phyloP scores from a whole-genome alignment of 495 filamentous ascomycete genomes.

The Choiromyces venosus region DNA sequence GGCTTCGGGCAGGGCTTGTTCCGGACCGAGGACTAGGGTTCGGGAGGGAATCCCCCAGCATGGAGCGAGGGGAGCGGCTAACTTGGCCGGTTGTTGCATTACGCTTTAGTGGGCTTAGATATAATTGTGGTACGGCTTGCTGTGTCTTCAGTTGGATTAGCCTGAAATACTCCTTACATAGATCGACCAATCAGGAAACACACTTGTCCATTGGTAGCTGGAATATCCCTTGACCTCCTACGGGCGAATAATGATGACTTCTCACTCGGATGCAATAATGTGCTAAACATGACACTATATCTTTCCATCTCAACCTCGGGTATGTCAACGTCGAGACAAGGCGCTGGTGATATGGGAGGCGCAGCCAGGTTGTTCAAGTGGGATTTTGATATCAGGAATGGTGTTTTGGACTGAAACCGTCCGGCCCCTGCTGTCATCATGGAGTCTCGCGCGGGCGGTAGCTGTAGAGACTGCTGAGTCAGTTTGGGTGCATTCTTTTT shows the following conservation, averaged over 20 bases:
- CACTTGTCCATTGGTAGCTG: background rate
- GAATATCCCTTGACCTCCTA: slow-evolving; percentile 32
- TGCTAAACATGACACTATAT: slow-evolving; percentile 92
- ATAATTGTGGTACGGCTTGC: slow-evolving; percentile 23
- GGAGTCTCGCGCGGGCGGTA: slow-evolving; percentile 13
- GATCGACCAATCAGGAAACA: background rate
- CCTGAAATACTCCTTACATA: background rate
- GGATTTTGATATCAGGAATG: slow-evolving; percentile 8
- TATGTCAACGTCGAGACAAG: slow-evolving; percentile 67
- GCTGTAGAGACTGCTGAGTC: slow-evolving; percentile 16
- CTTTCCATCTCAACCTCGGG: slow-evolving; percentile 75
- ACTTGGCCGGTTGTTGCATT: slow-evolving; percentile 39
- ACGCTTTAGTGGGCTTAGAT: slow-evolving; percentile 35
- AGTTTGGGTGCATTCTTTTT: slow-evolving; percentile 19
- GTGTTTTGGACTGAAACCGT: background rate
- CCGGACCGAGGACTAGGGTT: background rate
- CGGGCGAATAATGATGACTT: slow-evolving; percentile 39
- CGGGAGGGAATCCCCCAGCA: slow-evolving; percentile 23
- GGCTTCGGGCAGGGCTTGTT: slow-evolving; percentile 12
- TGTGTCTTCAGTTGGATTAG: background rate
- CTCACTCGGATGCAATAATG: slow-evolving; percentile 51
- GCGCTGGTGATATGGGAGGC: slow-evolving; percentile 22
- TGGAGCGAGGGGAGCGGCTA: slow-evolving; percentile 27
- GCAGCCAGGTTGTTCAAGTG: slow-evolving; percentile 9
- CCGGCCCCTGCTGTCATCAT: background rate